These are phyloP conservation scores for Rhizopogon sp. DNA, from an alignment of 768 basidiomycete genomes.

Conservation along the genomic window DNA sequence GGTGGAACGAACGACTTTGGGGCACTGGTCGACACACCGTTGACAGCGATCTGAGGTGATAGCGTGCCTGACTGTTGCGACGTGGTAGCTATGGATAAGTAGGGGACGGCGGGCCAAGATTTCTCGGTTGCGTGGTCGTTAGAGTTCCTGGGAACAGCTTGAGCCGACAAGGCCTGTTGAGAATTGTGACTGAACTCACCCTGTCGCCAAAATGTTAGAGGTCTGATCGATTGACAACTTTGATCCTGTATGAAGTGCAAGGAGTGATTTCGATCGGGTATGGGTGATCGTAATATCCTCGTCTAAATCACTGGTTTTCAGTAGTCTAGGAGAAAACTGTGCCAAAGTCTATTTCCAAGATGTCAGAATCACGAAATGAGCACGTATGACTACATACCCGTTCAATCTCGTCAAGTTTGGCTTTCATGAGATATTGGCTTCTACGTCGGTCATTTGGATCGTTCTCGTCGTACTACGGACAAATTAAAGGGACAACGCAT, in stretches of 20 bases:
- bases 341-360: slow-evolving; percentile 47
- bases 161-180: neutral
- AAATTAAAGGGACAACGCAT: slow-evolving; percentile 11
- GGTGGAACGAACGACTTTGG: slow-evolving; percentile 40
- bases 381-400: slow-evolving; percentile 34
- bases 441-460: slow-evolving; percentile 71
- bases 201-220: neutral
- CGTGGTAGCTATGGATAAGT: slow-evolving; percentile 26
- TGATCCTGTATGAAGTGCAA: slow-evolving; percentile 1
- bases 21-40: slow-evolving; percentile 60
- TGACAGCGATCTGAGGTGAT: slow-evolving; percentile 50
- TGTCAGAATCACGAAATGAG: slow-evolving; percentile 12
- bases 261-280: slow-evolving; percentile 8
- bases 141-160: neutral
- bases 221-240: neutral
- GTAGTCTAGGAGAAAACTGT: slow-evolving; percentile 55
- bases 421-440: slow-evolving; percentile 72
- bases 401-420: slow-evolving; percentile 77
- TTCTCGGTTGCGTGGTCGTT: slow-evolving; percentile 8
- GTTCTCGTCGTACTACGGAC: slow-evolving; percentile 54
- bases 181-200: neutral
- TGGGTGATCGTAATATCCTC: slow-evolving; percentile 19
- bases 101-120: slow-evolving; percentile 43
- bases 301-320: slow-evolving; percentile 18
- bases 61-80: slow-evolving; percentile 6